These are phyloP conservation scores for Jatropha podagrica DNA, from an alignment of 441 rosid species.

Conservation along the genomic window DNA sequence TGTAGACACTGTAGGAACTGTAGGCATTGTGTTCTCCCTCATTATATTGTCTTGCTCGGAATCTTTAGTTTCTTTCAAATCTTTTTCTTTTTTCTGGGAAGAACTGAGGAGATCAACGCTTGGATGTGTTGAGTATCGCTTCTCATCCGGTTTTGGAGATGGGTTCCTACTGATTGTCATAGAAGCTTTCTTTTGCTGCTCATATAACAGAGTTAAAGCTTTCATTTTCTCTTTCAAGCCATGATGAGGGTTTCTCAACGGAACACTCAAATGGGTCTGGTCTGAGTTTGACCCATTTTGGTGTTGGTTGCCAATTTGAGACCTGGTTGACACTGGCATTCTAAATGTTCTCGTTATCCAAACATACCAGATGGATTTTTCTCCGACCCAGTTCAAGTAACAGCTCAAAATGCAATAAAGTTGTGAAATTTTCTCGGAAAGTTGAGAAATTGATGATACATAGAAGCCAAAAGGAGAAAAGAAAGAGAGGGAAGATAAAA, in stretches of 20 bases:
- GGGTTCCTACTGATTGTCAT: conserved; percentile 34
- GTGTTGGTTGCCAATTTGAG: conserved; percentile 46
- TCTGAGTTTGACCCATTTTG: conserved; percentile 35
- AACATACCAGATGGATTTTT: conserved; percentile 38
- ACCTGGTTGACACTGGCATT: conserved; percentile 89
- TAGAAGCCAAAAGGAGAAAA: conserved; percentile 20
- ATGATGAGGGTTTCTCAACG: conserved; percentile 66
- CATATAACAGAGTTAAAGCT: conserved; percentile 72
- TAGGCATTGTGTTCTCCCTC: conserved; percentile 41
- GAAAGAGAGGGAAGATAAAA: conserved; percentile 28
- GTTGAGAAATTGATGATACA: conserved; percentile 10
- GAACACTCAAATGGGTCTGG: conserved; percentile 30
- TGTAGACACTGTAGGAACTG: conserved; percentile 18
- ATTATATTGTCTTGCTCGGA: conserved; percentile 36
- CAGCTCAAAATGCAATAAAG: conserved; percentile 23
- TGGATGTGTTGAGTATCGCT: conserved; percentile 47
- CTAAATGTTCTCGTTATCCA: conserved; percentile 37
- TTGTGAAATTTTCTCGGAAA: conserved; percentile 17
- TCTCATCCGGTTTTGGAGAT: conserved; percentile 54
- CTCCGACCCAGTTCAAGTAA: conserved; percentile 25
- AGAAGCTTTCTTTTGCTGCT: conserved; percentile 76
- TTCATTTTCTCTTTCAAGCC: conserved; percentile 79
- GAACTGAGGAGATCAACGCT: conserved; percentile 52
- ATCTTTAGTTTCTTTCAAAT: conserved; percentile 32
- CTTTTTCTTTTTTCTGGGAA: conserved; percentile 36